These are phyloP conservation scores for Zygotorulaspora chibaensis DNA, from an alignment of 805 yeast genomes.

Conservation along the genomic window DNA sequence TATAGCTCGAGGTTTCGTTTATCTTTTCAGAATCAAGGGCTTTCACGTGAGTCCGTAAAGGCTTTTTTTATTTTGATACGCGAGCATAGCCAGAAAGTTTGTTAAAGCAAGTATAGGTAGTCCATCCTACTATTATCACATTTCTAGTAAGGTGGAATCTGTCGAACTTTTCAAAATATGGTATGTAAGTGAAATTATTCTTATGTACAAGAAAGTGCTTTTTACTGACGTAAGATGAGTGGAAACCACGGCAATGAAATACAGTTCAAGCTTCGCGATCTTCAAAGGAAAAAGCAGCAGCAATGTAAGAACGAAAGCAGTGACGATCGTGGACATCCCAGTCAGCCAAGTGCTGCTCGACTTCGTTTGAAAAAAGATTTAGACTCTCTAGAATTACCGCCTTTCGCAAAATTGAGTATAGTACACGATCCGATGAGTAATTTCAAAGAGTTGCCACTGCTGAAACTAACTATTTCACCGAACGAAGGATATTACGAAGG, in stretches of 20 bases:
- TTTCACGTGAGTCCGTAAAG: no score
- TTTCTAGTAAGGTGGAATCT: no score
- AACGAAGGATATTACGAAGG: constrained; percentile 30
- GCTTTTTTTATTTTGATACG: not conserved
- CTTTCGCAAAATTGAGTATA: constrained; percentile 15
- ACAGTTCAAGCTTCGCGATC: constrained; percentile 27
- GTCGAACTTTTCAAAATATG: no score
- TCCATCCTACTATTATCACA: no score
- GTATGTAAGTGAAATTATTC: not conserved
- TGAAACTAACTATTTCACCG: constrained; percentile 22
- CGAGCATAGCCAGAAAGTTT: no score
- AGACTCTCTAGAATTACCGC: constrained; percentile 24
- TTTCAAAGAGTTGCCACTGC: constrained; percentile 11
- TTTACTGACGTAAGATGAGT: no score
- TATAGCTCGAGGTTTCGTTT: no score
- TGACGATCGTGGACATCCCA: not conserved
- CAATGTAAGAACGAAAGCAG: not conserved
- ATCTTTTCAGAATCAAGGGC: no score
- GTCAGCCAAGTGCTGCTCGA: constrained; percentile 3
- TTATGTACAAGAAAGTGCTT: no score
- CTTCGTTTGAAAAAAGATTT: constrained; percentile 27
- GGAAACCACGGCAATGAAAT: no score
- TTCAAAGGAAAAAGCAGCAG: constrained; percentile 23
- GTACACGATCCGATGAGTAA: constrained; percentile 8
- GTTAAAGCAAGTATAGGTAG: no score